phyloP scores from a whole-genome alignment of 768 basidiomycete genomes.

The Lentinula lateritia region DNA sequence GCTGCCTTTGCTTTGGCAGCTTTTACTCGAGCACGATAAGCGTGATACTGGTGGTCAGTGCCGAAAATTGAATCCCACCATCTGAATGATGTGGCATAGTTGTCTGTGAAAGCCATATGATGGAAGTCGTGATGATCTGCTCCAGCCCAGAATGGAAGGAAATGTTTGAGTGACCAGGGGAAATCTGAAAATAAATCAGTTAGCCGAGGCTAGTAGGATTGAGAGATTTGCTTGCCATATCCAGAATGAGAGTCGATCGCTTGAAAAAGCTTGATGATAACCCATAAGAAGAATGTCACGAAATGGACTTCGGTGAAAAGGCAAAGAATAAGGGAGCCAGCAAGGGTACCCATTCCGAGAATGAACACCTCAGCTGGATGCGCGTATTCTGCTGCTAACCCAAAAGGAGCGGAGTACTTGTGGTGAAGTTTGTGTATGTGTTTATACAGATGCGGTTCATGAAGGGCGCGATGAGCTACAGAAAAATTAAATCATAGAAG shows the following conservation, averaged over 20 bases:
- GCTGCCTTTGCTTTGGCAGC: conserved; percentile 44
- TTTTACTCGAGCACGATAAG: conserved; percentile 66
- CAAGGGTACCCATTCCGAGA: conserved; percentile 87
- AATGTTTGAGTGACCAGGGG: conserved; percentile 93
- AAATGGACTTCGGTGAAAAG: conserved; percentile 79
- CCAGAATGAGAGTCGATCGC: conserved; percentile 97
- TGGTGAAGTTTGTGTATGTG: conserved; percentile 97
- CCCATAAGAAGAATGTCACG: conserved; percentile 90
- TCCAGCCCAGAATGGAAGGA: conserved; percentile 94
- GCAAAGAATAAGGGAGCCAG: conserved; percentile 84
- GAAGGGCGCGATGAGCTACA: conserved; percentile 83
- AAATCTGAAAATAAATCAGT: conserved; percentile 53
- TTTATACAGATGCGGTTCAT: conserved; percentile 80
- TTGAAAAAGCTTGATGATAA: conserved; percentile 90
- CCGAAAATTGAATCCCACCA: conserved; percentile 90
- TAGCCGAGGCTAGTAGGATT: background rate
- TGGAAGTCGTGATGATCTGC: conserved; percentile 99
- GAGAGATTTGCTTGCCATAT: conserved; percentile 54
- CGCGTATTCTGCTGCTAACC: conserved; percentile 95
- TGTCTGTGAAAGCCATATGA: conserved; percentile 94
- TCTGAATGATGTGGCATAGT: conserved; percentile 92
- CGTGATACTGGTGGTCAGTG: conserved; percentile 86
- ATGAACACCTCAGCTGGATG: conserved; percentile 96
- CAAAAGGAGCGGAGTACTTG: conserved; percentile 95
- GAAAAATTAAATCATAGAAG: background rate